These are phyloP conservation scores for Golovinomyces cichoracearum DNA, from an alignment of 2,329 filamentous ascomycete genomes.

Conservation along the genomic window DNA sequence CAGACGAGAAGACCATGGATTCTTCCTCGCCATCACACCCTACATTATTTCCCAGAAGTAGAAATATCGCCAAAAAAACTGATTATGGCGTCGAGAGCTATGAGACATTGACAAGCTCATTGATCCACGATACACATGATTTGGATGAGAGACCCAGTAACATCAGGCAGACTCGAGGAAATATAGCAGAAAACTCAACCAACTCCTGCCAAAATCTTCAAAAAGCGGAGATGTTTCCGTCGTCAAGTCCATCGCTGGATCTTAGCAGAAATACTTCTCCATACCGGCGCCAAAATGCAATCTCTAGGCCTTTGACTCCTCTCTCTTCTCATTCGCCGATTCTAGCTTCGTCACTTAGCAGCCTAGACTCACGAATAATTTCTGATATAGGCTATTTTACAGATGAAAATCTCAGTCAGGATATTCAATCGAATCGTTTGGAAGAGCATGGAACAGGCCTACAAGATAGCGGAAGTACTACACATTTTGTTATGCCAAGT, in stretches of 20 bases:
- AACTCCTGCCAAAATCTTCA: slow-evolving; percentile 9
- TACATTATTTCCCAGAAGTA: slow-evolving; percentile 11
- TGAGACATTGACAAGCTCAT: slow-evolving; percentile 14
- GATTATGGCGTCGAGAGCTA: slow-evolving; percentile 15
- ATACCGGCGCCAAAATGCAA: slow-evolving; percentile 12
- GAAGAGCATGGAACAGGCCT: slow-evolving; percentile 18
- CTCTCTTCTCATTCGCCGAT: slow-evolving; percentile 19
- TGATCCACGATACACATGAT: slow-evolving; percentile 11
- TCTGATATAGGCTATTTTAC: slow-evolving; percentile 25
- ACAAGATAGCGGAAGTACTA: slow-evolving; percentile 27
- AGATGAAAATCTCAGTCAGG: slow-evolving; percentile 19
- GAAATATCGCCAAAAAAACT: slow-evolving; percentile 16
- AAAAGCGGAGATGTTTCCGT: slow-evolving; percentile 10
- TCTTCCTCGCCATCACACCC: slow-evolving; percentile 16
- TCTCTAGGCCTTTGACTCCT: slow-evolving; percentile 23
- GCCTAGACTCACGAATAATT: slow-evolving; percentile 25
- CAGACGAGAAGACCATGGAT: slow-evolving; percentile 24
- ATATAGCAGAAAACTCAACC: slow-evolving; percentile 6
- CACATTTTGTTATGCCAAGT: slow-evolving; percentile 94
- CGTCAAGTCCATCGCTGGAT: slow-evolving; percentile 14
- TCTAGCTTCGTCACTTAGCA: slow-evolving; percentile 21
- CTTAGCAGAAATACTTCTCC: slow-evolving; percentile 15
- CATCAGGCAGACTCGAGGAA: slow-evolving; percentile 12
- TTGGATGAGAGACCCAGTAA: slow-evolving; percentile 9
- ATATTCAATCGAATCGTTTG: slow-evolving; percentile 14